These are phyloP conservation scores for Fraxinus floribunda DNA, from an alignment of 305 asterid species.

Conservation along the genomic window DNA sequence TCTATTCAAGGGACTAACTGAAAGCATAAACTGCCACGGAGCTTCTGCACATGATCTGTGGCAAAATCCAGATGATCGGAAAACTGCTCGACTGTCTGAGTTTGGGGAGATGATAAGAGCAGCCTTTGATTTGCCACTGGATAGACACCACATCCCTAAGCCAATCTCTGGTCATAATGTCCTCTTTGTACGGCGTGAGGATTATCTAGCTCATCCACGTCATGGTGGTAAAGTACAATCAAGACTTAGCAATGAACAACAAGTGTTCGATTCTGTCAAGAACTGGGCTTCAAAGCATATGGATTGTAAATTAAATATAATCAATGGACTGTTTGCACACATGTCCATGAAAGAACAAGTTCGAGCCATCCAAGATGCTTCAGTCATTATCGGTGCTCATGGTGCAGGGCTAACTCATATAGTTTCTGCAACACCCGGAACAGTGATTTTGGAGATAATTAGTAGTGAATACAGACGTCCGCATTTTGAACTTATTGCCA, in stretches of 20 bases:
- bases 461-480: constrained; percentile 77
- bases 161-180: constrained; percentile 50
- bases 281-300: constrained; percentile 57
- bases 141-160: constrained; percentile 40
- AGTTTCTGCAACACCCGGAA: constrained; percentile 59
- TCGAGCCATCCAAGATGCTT: constrained; percentile 82
- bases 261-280: constrained; percentile 62
- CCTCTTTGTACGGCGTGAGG: constrained; percentile 92
- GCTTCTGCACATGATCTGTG: constrained; percentile 64
- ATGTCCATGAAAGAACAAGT: constrained; percentile 98
- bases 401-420: constrained; percentile 96
- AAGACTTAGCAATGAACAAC: constrained; percentile 80
- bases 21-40: constrained; percentile 62
- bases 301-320: constrained; percentile 54
- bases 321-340: constrained; percentile 89
- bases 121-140: constrained; percentile 65
- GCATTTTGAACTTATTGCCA: constrained; percentile 77
- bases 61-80: constrained; percentile 58
- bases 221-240: constrained; percentile 83
- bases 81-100: constrained; percentile 86
- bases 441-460: constrained; percentile 75
- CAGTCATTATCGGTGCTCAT: constrained; percentile 86
- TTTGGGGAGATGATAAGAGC: constrained; percentile 97
- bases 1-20: constrained; percentile 75
- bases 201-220: constrained; percentile 93